Evolutionary conservation across 305 asterid genomes (phyloP).

Genomic region (Andrographis paniculata): DNA sequence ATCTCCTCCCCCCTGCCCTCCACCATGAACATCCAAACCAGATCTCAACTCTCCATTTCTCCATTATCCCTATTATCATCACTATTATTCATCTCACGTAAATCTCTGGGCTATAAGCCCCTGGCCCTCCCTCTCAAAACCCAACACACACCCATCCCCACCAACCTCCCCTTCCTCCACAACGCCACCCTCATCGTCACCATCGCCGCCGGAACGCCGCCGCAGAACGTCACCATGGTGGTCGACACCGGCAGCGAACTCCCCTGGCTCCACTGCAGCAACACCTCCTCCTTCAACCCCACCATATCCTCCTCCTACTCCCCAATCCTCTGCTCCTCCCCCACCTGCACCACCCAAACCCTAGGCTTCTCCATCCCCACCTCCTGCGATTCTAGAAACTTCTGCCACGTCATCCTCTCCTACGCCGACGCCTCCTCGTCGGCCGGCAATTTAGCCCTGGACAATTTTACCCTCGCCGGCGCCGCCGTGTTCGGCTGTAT

Average conservation of each 20-base stretch:
- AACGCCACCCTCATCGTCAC: slow-evolving; percentile 76
- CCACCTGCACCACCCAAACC: slow-evolving; percentile 62
- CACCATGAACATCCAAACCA: too few relatives aligned
- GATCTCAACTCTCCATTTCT: too few relatives aligned
- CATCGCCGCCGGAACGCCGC: slow-evolving; percentile 68
- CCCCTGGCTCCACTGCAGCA: slow-evolving; percentile 73
- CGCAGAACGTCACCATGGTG: slow-evolving; percentile 85
- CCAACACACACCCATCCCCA: slow-evolving; percentile 35
- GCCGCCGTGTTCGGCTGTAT: not conserved
- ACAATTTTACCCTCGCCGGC: too few relatives aligned
- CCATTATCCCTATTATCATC: too few relatives aligned
- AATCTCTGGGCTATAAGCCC: too few relatives aligned
- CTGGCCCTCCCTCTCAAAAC: slow-evolving; percentile 45
- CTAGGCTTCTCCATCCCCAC: too few relatives aligned
- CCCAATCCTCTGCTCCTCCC: slow-evolving; percentile 50
- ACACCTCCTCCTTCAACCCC: slow-evolving; percentile 53
- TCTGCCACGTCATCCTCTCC: too few relatives aligned
- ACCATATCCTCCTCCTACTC: slow-evolving; percentile 38
- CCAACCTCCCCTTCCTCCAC: slow-evolving; percentile 66
- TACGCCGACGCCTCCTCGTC: too few relatives aligned
- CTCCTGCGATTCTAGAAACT: too few relatives aligned
- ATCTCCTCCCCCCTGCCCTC: too few relatives aligned
- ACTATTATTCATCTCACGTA: too few relatives aligned
- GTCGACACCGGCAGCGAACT: slow-evolving; percentile 90
- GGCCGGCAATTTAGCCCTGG: too few relatives aligned